Evolutionary conservation across 257 asterid genomes (phyloP).

Genomic region (Solanum infundibuliforme): DNA sequence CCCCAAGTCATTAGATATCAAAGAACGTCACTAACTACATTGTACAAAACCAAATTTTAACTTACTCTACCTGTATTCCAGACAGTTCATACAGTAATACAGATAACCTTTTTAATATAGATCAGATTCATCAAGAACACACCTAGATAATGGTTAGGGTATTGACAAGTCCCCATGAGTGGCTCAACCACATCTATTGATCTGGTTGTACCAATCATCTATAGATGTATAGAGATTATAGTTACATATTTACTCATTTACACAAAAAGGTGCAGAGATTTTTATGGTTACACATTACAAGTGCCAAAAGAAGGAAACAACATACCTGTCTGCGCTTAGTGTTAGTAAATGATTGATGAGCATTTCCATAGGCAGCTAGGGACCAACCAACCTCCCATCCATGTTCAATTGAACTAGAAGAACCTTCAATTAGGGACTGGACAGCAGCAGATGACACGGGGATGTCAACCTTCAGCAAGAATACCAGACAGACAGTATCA

Average conservation of each 20-base stretch:
- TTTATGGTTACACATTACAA: not conserved
- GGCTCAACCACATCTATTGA: not conserved
- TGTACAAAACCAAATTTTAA: not conserved
- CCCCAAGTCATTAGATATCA: not conserved
- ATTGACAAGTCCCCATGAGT: not conserved
- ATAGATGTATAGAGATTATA: not conserved
- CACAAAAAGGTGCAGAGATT: not conserved
- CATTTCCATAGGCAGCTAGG: slow-evolving; percentile 62
- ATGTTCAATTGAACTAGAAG: slow-evolving; percentile 69
- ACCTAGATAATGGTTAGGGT: not conserved
- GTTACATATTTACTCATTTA: not conserved
- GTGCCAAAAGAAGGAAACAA: not conserved
- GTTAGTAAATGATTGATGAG: slow-evolving; percentile 40
- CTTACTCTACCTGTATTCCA: not conserved
- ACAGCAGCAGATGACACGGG: slow-evolving; percentile 71
- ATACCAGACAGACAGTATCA: slow-evolving; percentile 9
- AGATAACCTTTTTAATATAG: not conserved
- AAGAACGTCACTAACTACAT: not conserved
- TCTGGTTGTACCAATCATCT: not conserved
- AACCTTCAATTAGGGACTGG: slow-evolving; percentile 75
- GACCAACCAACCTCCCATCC: slow-evolving; percentile 99
- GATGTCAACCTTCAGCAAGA: slow-evolving; percentile 56
- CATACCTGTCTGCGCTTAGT: slow-evolving; percentile 43
- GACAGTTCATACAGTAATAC: not conserved
- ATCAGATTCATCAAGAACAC: not conserved